These are phyloP conservation scores for Isabelozyma pseudorhagii DNA, from an alignment of 805 yeast genomes.

Conservation along the genomic window DNA sequence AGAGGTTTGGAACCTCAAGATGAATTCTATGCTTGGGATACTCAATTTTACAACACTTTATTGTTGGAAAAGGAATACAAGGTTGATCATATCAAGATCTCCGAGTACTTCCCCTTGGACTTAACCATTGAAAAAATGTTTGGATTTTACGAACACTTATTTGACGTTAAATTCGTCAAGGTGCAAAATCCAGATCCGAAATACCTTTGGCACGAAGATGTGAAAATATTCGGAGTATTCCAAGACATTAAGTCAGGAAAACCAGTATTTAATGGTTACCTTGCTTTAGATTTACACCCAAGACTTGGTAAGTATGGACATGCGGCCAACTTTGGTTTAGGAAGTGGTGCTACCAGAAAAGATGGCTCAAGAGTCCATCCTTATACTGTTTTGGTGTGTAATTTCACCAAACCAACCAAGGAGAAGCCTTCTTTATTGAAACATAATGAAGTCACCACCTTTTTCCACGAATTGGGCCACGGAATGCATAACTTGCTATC, in stretches of 20 bases:
- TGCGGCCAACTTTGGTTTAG: conserved; percentile 77
- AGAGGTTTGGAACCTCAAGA: conserved; percentile 42
- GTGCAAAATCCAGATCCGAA: conserved; percentile 35
- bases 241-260: conserved; percentile 43
- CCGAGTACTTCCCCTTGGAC: conserved; percentile 77
- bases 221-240: conserved; percentile 71
- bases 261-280: conserved; percentile 70
- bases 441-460: conserved; percentile 76
- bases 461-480: conserved; percentile 89
- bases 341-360: conserved; percentile 53
- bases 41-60: conserved; percentile 60
- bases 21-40: conserved; percentile 66
- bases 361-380: conserved; percentile 57
- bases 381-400: conserved; percentile 77
- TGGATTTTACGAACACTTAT: conserved; percentile 63
- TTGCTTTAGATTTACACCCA: conserved; percentile 80
- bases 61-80: conserved; percentile 65
- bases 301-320: conserved; percentile 86
- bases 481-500: conserved; percentile 81
- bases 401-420: conserved; percentile 71
- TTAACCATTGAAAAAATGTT: conserved; percentile 69
- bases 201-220: conserved; percentile 77
- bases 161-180: conserved; percentile 65
- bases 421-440: conserved; percentile 72
- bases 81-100: conserved; percentile 67